These are phyloP conservation scores for Aspergillus biplanus DNA, from an alignment of 495 filamentous ascomycete genomes.

Conservation along the genomic window DNA sequence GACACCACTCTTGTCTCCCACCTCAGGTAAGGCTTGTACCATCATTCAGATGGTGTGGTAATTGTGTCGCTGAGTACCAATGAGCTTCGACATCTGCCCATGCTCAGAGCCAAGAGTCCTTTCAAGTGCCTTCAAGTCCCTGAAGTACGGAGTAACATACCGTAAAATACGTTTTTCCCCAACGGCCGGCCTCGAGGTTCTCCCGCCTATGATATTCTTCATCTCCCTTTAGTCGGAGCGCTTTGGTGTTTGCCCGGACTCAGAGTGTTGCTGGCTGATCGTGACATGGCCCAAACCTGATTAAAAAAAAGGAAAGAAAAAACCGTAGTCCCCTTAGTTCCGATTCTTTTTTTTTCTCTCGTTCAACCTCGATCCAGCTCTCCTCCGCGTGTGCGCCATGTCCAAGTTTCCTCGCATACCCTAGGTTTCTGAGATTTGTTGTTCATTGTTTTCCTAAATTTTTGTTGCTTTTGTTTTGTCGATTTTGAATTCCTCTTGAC, in stretches of 20 bases:
- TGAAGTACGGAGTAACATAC: constrained; percentile 11
- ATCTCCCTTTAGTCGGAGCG: background rate
- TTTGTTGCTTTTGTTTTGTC: constrained; percentile 8
- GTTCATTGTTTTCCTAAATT: constrained; percentile 17
- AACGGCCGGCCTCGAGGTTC: constrained; percentile 12
- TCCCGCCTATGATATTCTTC: constrained; percentile 22
- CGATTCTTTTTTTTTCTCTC: constrained; percentile 23
- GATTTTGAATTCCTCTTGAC: constrained; percentile 13
- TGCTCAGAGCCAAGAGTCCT: background rate
- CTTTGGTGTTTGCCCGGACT: constrained; percentile 7
- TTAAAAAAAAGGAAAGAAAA: constrained; percentile 23
- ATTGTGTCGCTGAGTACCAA: constrained; percentile 15
- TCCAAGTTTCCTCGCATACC: constrained; percentile 30
- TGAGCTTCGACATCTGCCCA: constrained; percentile 16
- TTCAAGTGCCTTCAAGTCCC: background rate
- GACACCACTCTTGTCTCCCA: no score
- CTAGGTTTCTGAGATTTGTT: constrained; percentile 34
- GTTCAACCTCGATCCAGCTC: constrained; percentile 31
- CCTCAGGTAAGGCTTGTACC: no score
- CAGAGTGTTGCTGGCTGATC: constrained; percentile 18
- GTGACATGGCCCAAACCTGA: constrained; percentile 27
- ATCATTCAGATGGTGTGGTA: background rate
- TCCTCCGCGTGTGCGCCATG: constrained; percentile 37
- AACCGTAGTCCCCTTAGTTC: constrained; percentile 21
- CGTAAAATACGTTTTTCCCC: constrained; percentile 23